Percentiles rank a stretch among this genome's conserved stretches.
phyloP scores from a whole-genome alignment of 23 red algal species.

The Porphyridium purpureum region DNA sequence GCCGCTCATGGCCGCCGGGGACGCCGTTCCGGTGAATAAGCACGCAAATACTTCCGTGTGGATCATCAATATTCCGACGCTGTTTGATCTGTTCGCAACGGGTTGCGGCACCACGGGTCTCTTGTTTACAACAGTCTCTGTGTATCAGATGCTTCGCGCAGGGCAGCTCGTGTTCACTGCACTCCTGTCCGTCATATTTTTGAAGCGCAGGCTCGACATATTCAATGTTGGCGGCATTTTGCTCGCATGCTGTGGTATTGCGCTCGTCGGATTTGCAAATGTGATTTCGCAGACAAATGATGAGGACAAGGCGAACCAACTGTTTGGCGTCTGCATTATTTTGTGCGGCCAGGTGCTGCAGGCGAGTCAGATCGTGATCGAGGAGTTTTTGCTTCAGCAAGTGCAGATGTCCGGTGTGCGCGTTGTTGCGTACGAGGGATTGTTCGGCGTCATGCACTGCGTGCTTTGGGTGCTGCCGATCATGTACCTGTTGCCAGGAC shows the following conservation, averaged over 20 bases:
- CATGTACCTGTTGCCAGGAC: conserved; percentile 57
- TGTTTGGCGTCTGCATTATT: conserved; percentile 63
- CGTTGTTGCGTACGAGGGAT: conserved; percentile 81
- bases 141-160: conserved; percentile 87
- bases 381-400: conserved; percentile 80
- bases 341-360: conserved; percentile 68
- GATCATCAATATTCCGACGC: conserved; percentile 52
- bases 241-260: conserved; percentile 40
- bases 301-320: conserved; percentile 11
- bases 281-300: conserved; percentile 7
- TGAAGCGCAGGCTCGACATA: conserved; percentile 25
- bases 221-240: conserved; percentile 48
- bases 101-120: conserved; percentile 63
- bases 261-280: conserved; percentile 54
- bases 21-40: neutral
- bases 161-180: conserved; percentile 60
- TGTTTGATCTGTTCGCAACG: conserved; percentile 76
- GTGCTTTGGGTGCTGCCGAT: conserved; percentile 59
- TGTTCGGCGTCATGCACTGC: conserved; percentile 69
- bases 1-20: neutral
- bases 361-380: conserved; percentile 63
- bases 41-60: conserved; percentile 2
- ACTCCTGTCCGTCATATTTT: conserved; percentile 43
- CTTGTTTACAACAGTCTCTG: conserved; percentile 73
- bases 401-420: conserved; percentile 60